phyloP scores from a whole-genome alignment of 2,329 filamentous ascomycete genomes.

The Bipolaris sorokiniana region DNA sequence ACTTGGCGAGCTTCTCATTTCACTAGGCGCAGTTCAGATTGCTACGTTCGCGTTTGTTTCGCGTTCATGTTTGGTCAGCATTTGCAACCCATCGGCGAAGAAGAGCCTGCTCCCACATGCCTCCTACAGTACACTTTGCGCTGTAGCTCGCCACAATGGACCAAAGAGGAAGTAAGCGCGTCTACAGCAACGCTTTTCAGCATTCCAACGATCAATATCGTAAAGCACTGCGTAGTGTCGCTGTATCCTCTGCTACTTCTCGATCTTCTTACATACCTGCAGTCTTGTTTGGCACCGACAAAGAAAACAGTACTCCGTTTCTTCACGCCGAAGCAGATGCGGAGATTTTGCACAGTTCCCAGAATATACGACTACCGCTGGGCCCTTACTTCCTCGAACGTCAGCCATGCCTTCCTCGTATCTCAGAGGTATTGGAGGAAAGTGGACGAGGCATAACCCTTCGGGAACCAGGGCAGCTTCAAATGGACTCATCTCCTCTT shows the following conservation, averaged over 20 bases:
- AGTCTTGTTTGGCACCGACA: not conserved
- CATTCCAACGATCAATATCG: conserved; percentile 1
- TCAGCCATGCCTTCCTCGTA: not conserved
- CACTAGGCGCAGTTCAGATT: not conserved
- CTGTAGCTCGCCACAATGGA: conserved; percentile 7
- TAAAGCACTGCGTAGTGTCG: conserved; percentile 2
- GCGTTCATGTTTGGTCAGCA: not conserved
- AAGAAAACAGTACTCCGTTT: conserved; percentile 9
- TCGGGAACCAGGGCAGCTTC: not conserved
- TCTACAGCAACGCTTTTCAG: conserved; percentile 26
- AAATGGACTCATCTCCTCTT: not conserved
- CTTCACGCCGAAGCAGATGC: not conserved
- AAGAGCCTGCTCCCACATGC: not conserved
- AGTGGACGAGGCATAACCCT: not conserved
- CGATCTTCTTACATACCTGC: not conserved
- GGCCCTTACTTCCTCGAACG: not conserved
- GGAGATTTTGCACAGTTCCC: not conserved
- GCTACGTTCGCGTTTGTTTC: not conserved
- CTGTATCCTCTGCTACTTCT: not conserved
- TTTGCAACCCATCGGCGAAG: not conserved
- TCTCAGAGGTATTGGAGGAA: not conserved
- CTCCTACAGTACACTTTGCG: not conserved
- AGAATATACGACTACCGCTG: not conserved
- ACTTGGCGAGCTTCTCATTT: not conserved
- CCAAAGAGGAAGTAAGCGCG: conserved; percentile 22